Conservation (phyloP, 495 filamentous ascomycete species). For the Astrocystis sublimbata region DNA sequence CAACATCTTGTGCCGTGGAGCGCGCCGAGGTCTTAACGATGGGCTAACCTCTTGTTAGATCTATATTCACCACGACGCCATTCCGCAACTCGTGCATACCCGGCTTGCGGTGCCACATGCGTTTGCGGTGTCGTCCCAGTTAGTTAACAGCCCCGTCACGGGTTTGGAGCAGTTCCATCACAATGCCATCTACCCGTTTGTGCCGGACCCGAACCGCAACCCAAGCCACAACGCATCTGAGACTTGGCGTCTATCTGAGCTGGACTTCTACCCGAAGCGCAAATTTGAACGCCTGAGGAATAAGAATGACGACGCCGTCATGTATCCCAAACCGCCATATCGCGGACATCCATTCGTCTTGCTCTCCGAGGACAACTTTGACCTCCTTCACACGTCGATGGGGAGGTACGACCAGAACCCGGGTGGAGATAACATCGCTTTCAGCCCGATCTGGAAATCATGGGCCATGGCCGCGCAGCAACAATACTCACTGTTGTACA, state of each 20-base stretch:
- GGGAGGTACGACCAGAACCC: conserved; percentile 32
- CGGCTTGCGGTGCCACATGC: conserved; percentile 49
- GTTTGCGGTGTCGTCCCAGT: conserved; percentile 53
- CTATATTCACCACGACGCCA: conserved; percentile 55
- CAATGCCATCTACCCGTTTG: conserved; percentile 48
- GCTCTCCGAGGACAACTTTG: conserved; percentile 37
- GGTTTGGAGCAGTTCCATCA: conserved; percentile 52
- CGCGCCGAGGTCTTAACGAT: neutral
- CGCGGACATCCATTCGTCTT: conserved; percentile 50
- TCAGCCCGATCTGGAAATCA: conserved; percentile 39
- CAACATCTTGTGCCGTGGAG: neutral
- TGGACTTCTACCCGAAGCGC: conserved; percentile 22
- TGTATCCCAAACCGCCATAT: conserved; percentile 33
- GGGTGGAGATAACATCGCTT: conserved; percentile 28
- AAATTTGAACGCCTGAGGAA: conserved; percentile 17
- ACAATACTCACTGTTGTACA: conserved; percentile 56
- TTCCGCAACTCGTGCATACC: conserved; percentile 55
- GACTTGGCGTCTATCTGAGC: conserved; percentile 30
- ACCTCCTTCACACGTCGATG: conserved; percentile 48
- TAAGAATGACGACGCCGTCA: conserved; percentile 25
- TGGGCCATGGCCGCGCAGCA: conserved; percentile 57
- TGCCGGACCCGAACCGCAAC: conserved; percentile 38
- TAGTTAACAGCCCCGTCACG: conserved; percentile 51
- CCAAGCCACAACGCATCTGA: conserved; percentile 24
- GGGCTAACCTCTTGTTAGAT: conserved; percentile 30